Percentiles rank a stretch among this genome's conserved stretches.
These are phyloP conservation scores for Lentinus tigrinus DNA, from an alignment of 768 basidiomycete genomes.

Conservation along the genomic window DNA sequence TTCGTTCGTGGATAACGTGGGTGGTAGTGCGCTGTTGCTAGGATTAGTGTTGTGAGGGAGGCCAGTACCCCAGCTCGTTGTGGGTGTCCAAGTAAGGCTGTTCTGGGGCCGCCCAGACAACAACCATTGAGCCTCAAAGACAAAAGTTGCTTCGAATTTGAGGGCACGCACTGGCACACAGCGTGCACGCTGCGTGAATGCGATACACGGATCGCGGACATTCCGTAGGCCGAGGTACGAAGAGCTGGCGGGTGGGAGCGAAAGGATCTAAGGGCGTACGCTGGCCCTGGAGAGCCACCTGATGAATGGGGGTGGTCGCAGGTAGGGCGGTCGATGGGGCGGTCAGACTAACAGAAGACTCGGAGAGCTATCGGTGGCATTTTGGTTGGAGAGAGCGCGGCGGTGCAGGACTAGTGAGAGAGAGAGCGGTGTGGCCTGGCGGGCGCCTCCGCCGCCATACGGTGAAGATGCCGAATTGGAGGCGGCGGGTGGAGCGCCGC, in stretches of 20 bases:
- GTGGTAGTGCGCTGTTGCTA: too few species aligned
- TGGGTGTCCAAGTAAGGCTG: background rate
- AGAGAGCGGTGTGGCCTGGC: slow-evolving; percentile 1
- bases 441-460: background rate
- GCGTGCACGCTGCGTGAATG: background rate
- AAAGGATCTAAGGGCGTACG: background rate
- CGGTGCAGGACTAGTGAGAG: background rate
- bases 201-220: background rate
- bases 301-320: slow-evolving; percentile 9
- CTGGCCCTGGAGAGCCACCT: slow-evolving; percentile 6
- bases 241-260: background rate
- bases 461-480: slow-evolving; percentile 1
- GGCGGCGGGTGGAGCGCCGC: slow-evolving; percentile 6
- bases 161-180: background rate
- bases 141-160: background rate
- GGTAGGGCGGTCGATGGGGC: background rate
- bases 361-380: background rate
- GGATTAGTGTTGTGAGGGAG: too few species aligned
- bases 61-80: background rate
- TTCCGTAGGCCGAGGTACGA: background rate
- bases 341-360: background rate
- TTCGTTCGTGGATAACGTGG: too few species aligned
- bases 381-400: background rate
- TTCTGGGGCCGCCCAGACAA: background rate
- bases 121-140: background rate